Base-by-base conservation (phyloP, 2,329 filamentous ascomycete genomes). In the Exophiala dermatitidis region DNA sequence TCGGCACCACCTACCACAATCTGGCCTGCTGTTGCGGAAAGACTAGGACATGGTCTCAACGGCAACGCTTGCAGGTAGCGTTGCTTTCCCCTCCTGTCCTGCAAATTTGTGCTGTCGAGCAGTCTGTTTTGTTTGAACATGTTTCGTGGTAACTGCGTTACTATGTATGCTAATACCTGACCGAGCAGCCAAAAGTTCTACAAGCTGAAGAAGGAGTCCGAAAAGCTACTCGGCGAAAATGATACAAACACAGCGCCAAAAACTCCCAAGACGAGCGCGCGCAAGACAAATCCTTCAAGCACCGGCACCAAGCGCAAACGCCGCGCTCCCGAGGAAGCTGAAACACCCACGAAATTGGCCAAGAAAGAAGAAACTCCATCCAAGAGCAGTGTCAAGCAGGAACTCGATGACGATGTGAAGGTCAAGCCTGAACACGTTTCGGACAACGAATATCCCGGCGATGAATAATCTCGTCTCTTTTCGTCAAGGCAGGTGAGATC, bases 131-230 rank as follows among this genome's bases (percentile, higher is more conserved):
- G 37, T 36, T 32, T 47, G 3, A 37, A 1, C 2, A 19, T 2
- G 1, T 19, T 19, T 19, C 19, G 19, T 19, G 19, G 19, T 19
- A 19, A 19, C 12, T 30, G 12, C 12, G 31, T 33, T 28, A 29
- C 32, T 33, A 26, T 37, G 19, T 26, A 12, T 37, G 41, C 56
- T 62, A 53, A 62, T 50, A 45, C 32, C n/a, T 48, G 38, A 10
- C 7, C 8, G 29, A 50, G 44, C 12, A 63, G 61, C 10, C 61
- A 63, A 43, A 62, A 60, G 34, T 63, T 62, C 58, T 63, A 61
- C 58, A 63, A 62, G 48, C 49, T 63, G 5, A 63, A 62, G 57
- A 58, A 52, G 32, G 61, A 61, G 31, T 49, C 57, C 5, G 61
- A 62, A 32, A 55, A 53, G 19, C 46, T 60, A 2, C 53, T 58